These are phyloP conservation scores for Sphaerostilbella broomeana DNA, from an alignment of 2,329 filamentous ascomycete species.

Conservation along the genomic window DNA sequence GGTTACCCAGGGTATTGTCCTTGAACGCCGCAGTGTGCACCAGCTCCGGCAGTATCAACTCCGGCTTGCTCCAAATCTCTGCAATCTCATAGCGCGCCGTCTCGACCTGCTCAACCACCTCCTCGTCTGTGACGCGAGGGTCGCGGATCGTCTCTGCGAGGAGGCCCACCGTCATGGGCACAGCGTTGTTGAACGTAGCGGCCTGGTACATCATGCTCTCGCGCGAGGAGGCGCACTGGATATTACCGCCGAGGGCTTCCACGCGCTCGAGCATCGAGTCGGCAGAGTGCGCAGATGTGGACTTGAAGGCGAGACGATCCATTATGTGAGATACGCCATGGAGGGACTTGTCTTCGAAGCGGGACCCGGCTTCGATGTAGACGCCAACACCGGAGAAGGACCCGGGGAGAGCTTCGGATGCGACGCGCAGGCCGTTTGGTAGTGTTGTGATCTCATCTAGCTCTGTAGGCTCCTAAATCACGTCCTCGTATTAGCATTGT, in stretches of 20 bases:
- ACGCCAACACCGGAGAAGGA: constrained; percentile 94
- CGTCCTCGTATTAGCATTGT: background rate
- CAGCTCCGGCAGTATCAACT: constrained; percentile 89
- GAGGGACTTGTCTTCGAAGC: constrained; percentile 81
- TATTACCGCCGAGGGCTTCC: constrained; percentile 86
- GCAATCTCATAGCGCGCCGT: constrained; percentile 93
- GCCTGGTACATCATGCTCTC: constrained; percentile 99
- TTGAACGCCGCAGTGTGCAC: constrained; percentile 94
- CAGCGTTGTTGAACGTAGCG: constrained; percentile 91
- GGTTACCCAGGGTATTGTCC: constrained; percentile 93
- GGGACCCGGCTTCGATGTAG: constrained; percentile 90
- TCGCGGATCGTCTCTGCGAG: constrained; percentile 91
- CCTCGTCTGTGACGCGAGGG: constrained; percentile 75
- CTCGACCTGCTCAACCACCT: constrained; percentile 78
- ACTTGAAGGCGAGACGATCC: constrained; percentile 92
- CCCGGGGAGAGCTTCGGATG: constrained; percentile 87
- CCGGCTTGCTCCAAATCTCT: constrained; percentile 96
- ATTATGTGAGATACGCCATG: constrained; percentile 93
- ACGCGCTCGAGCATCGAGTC: constrained; percentile 85
- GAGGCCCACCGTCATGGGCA: constrained; percentile 72
- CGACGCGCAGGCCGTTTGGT: constrained; percentile 87
- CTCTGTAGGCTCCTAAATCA: constrained; percentile 66
- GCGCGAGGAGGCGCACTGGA: constrained; percentile 91
- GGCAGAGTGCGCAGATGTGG: constrained; percentile 62
- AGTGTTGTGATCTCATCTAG: constrained; percentile 84